A percentile compares a stretch with the other conserved stretches of the same genome.
These are phyloP conservation scores for Sporodiniella umbellata DNA, from an alignment of 371 early-diverging fungal genomes.

Conservation along the genomic window DNA sequence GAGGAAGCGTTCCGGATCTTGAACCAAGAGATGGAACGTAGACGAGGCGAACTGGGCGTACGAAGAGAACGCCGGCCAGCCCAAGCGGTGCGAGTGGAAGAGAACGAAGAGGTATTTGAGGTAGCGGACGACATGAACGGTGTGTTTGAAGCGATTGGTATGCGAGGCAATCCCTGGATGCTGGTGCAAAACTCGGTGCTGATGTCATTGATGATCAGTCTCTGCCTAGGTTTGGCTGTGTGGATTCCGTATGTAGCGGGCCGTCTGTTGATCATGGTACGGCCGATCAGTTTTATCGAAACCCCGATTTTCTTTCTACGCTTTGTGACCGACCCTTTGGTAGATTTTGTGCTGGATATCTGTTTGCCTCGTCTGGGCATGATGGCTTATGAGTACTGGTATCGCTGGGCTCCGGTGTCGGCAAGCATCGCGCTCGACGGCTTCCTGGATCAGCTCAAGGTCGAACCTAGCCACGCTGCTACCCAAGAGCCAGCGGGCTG, in stretches of 20 bases:
- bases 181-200: slow-evolving; percentile 74
- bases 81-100: too few species aligned
- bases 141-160: slow-evolving; percentile 81
- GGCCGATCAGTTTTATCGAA: slow-evolving; percentile 43
- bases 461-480: not conserved
- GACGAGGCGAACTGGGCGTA: too few species aligned
- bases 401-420: slow-evolving; percentile 3
- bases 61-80: too few species aligned
- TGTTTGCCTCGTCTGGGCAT: slow-evolving; percentile 25
- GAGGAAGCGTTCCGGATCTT: too few species aligned
- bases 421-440: slow-evolving; percentile 5
- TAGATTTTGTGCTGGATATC: slow-evolving; percentile 49
- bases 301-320: slow-evolving; percentile 44
- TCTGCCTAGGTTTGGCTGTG: slow-evolving; percentile 64
- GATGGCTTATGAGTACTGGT: slow-evolving; percentile 8
- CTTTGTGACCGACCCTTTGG: slow-evolving; percentile 48
- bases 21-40: too few species aligned
- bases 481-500: not conserved
- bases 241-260: slow-evolving; percentile 76
- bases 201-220: slow-evolving; percentile 65
- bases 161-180: slow-evolving; percentile 75
- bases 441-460: slow-evolving; percentile 1
- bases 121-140: slow-evolving; percentile 69
- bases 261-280: slow-evolving; percentile 44
- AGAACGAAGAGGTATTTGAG: slow-evolving; percentile 25